These are phyloP conservation scores for Phytophthora syringae DNA, from an alignment of 352 stramenopile genomes.

Conservation along the genomic window DNA sequence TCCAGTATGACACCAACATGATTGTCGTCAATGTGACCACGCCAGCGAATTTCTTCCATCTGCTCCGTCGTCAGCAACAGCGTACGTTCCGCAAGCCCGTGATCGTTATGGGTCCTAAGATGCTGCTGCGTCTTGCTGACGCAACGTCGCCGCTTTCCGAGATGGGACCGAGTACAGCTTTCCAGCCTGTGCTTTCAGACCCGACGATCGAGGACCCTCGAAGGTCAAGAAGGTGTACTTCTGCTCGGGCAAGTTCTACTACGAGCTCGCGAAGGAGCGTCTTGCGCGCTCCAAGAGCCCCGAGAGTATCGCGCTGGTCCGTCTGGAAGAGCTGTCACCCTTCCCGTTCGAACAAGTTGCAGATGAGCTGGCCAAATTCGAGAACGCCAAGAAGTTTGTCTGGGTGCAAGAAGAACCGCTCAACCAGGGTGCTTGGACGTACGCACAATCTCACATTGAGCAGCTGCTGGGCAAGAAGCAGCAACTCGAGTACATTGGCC, in stretches of 20 bases:
- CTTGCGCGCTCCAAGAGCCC: constrained; percentile 48
- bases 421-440: constrained; percentile 84
- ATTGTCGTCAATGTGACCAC: constrained; percentile 88
- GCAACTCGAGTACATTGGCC: constrained; percentile 73
- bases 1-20: constrained; percentile 82
- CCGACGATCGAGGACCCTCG: constrained; percentile 47
- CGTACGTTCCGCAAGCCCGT: constrained; percentile 79
- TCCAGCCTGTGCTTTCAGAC: constrained; percentile 76
- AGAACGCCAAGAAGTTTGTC: constrained; percentile 70
- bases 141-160: constrained; percentile 73
- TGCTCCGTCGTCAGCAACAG: constrained; percentile 91
- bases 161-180: constrained; percentile 59
- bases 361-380: constrained; percentile 58
- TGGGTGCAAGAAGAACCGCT: constrained; percentile 87
- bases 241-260: constrained; percentile 89
- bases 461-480: constrained; percentile 71
- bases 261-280: constrained; percentile 80
- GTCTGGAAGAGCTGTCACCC: constrained; percentile 85
- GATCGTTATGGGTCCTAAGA: constrained; percentile 83
- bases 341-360: constrained; percentile 82
- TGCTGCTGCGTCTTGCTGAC: constrained; percentile 69
- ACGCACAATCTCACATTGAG: constrained; percentile 72
- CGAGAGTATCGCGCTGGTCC: constrained; percentile 69
- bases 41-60: constrained; percentile 97
- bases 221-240: constrained; percentile 79